Evolutionary conservation across 2,329 filamentous ascomycete species (phyloP), one percentile per base, ranked within the genome.

Genomic region (Pseudogymnoascus sp.): DNA sequence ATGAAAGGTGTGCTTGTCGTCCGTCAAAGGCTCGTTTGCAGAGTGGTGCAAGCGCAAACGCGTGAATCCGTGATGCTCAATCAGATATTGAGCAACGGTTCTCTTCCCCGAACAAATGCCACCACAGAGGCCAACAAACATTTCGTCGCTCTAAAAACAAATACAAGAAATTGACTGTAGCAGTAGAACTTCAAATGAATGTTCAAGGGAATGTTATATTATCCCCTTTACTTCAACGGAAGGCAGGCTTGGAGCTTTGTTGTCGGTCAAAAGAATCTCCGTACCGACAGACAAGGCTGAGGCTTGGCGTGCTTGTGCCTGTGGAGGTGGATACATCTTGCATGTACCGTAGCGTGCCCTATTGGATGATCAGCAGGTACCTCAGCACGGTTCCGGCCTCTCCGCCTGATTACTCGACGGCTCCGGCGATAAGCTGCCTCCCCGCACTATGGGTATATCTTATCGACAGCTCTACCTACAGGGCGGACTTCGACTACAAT

Each of bases 91-190:
- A 64, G 92, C 92, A 67, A 97, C 90, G 8, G 91, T 91, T 73
- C 86, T 87, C 79, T 97, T 97, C 71, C 95, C 95, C 59, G 93
- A 87, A 78, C 93, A 97, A 71, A 97, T 93, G 72, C 90, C 93
- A 72, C 88, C 88, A 70, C 89, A 92, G 65, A 93, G 81, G 63
- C 89, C 89, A 66, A 92, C 88, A 42, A 93, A 80, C 89, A 93
- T 92, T 26, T 71, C 76, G 13, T 21, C 50, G 50, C 50, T 56
- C n/a, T 21, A n/a, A 13, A 56, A 56, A 35, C 50, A 56, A 56
- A 56, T 14, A 8, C 50, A 56, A 33, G 16, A 56, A 33, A 56
- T 33, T 6, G 16, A 35, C 29, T 33, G 50, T 56, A n/a, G n/a
- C 29, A 56, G n/a, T 8, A 21, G 50, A 56, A 56, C 50, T 56